Percentiles rank a stretch among this genome's conserved stretches.
Evolutionary conservation across 106 monocot genomes (phyloP).

Genomic region (Ottelia alismoides): DNA sequence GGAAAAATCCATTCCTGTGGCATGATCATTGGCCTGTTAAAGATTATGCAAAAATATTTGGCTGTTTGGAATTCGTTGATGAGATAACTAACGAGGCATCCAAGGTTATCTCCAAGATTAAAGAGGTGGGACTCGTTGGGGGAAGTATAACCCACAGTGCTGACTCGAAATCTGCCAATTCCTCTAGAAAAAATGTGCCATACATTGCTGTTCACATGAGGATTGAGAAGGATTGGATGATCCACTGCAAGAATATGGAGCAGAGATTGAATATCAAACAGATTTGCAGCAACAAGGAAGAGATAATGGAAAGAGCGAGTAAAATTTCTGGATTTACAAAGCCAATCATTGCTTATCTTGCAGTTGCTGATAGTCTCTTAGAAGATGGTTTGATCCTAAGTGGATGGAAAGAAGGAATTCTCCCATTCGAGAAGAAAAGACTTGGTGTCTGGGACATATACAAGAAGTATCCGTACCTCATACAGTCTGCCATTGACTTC

Average conservation of each 20-base stretch:
- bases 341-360: slow-evolving; percentile 69
- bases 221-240: slow-evolving; percentile 98
- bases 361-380: slow-evolving; percentile 81
- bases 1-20: slow-evolving; percentile 90
- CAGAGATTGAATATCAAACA: slow-evolving; percentile 37
- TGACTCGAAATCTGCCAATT: neutral
- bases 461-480: slow-evolving; percentile 62
- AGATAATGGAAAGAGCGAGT: slow-evolving; percentile 55
- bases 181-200: slow-evolving; percentile 9
- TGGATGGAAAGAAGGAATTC: slow-evolving; percentile 69
- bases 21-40: slow-evolving; percentile 91
- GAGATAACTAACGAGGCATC: slow-evolving; percentile 62
- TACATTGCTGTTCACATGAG: slow-evolving; percentile 95
- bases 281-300: slow-evolving; percentile 90
- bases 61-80: slow-evolving; percentile 54
- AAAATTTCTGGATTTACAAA: slow-evolving; percentile 20
- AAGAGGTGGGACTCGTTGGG: slow-evolving; percentile 18
- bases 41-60: slow-evolving; percentile 71
- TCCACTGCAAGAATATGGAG: slow-evolving; percentile 91
- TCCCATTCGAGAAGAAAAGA: slow-evolving; percentile 79
- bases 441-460: slow-evolving; percentile 69
- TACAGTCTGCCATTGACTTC: slow-evolving; percentile 86
- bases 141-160: slow-evolving; percentile 5
- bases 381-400: slow-evolving; percentile 53
- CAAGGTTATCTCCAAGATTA: slow-evolving; percentile 62